These are phyloP conservation scores for Trichoderma arundinaceum DNA, from an alignment of 2,329 filamentous ascomycete genomes.

Conservation along the genomic window DNA sequence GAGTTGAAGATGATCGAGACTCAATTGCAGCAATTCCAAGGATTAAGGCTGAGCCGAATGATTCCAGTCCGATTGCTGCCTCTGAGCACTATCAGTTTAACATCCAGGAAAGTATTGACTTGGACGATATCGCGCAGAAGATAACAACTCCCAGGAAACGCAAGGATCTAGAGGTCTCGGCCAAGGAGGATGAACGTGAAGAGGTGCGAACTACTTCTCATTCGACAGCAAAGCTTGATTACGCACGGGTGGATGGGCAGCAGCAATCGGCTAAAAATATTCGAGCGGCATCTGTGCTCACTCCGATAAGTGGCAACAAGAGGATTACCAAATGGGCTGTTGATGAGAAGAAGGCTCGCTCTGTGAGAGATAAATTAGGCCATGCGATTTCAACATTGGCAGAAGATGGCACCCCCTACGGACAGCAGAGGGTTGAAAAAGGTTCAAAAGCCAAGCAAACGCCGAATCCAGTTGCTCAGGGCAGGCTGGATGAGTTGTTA, in stretches of 20 bases:
- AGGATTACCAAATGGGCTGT: constrained; percentile 36
- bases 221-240: constrained; percentile 34
- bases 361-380: constrained; percentile 39
- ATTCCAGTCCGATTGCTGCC: constrained; percentile 42
- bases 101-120: constrained; percentile 64
- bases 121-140: constrained; percentile 47
- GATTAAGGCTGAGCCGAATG: constrained; percentile 51
- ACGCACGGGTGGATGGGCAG: constrained; percentile 35
- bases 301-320: constrained; percentile 47
- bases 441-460: constrained; percentile 21
- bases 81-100: constrained; percentile 39
- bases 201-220: constrained; percentile 25
- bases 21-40: constrained; percentile 39
- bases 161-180: constrained; percentile 37
- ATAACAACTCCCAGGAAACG: constrained; percentile 48
- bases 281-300: constrained; percentile 43
- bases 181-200: constrained; percentile 8
- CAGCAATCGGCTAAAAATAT: constrained; percentile 11
- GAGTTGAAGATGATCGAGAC: constrained; percentile 40
- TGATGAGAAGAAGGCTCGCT: constrained; percentile 35
- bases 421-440: constrained; percentile 31
- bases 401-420: constrained; percentile 54
- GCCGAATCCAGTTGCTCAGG: constrained; percentile 33
- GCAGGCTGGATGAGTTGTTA: constrained; percentile 45
- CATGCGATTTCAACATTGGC: constrained; percentile 52